Conservation (phyloP, 2,329 filamentous ascomycete species). For the Pleoardoris graminearum region DNA sequence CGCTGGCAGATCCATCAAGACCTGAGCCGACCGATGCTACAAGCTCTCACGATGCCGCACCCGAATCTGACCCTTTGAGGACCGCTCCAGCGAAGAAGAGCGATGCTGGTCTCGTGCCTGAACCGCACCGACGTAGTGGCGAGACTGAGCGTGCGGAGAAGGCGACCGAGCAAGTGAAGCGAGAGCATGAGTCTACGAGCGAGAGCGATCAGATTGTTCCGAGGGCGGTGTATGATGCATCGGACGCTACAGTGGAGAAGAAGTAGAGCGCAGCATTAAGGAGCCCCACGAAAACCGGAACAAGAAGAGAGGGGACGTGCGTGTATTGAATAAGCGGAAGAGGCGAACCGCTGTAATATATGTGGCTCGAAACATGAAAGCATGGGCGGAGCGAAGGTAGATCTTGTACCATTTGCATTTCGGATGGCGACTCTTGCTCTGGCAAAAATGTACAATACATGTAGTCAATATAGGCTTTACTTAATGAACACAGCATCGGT, state of each 20-base stretch:
- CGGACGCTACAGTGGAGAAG: slow-evolving; percentile 16
- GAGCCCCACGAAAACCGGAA: no score
- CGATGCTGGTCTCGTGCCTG: slow-evolving; percentile 11
- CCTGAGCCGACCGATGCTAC: neutral
- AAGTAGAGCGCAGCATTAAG: no score
- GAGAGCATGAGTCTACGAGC: slow-evolving; percentile 31
- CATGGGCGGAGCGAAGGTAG: slow-evolving; percentile 13
- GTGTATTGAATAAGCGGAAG: slow-evolving; percentile 10
- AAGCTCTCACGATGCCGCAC: neutral
- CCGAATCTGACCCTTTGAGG: slow-evolving; percentile 1
- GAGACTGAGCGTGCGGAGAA: slow-evolving; percentile 30
- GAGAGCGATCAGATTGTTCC: slow-evolving; percentile 53
- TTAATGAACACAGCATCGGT: neutral
- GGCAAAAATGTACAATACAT: slow-evolving; percentile 7
- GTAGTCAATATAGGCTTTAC: slow-evolving; percentile 11
- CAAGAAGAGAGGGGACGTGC: neutral
- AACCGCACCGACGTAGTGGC: slow-evolving; percentile 14
- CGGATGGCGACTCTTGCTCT: slow-evolving; percentile 12
- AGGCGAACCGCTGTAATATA: neutral
- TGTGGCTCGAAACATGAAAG: slow-evolving; percentile 2
- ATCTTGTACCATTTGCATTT: slow-evolving; percentile 16
- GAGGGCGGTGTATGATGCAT: slow-evolving; percentile 55
- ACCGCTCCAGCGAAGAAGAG: slow-evolving; percentile 17
- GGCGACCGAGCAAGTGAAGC: slow-evolving; percentile 38
- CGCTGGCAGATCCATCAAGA: slow-evolving; percentile 1